A percentile compares a stretch with the other conserved stretches of the same genome.
Conservation (phyloP, 2,329 filamentous ascomycete genomes). For the Colletotrichum tofieldiae region DNA sequence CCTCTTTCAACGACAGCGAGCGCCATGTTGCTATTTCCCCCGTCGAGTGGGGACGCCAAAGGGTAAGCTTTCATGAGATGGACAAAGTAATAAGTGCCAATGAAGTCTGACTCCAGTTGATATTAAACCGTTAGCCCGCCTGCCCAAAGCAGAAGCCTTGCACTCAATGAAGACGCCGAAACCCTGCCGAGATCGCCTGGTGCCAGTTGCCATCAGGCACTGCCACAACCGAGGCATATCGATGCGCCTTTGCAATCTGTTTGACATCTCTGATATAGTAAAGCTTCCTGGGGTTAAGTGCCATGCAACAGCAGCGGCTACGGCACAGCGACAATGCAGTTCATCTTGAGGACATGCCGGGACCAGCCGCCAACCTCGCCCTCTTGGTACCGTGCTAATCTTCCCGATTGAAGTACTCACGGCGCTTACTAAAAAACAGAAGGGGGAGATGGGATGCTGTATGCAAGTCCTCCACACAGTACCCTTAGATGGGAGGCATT, state of each 20-base stretch:
- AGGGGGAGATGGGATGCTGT: background rate
- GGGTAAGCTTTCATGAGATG: constrained; percentile 12
- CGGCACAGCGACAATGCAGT: constrained; percentile 10
- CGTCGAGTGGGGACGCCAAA: constrained; percentile 17
- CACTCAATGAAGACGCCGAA: constrained; percentile 19
- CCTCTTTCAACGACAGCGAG: constrained; percentile 26
- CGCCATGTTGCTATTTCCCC: constrained; percentile 23
- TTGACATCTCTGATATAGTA: background rate
- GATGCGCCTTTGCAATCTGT: background rate
- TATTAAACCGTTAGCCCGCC: constrained; percentile 15
- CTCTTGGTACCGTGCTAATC: background rate
- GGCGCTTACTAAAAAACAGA: background rate
- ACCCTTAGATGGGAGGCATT: background rate
- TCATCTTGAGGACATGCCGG: constrained; percentile 9
- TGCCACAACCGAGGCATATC: constrained; percentile 25
- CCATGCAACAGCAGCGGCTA: background rate
- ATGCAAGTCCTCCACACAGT: background rate
- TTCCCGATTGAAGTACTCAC: background rate
- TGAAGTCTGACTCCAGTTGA: constrained; percentile 16
- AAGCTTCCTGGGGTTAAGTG: background rate
- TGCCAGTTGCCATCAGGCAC: constrained; percentile 5
- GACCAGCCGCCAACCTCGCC: constrained; percentile 2
- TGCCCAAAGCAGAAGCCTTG: constrained; percentile 26
- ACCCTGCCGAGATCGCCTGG: constrained; percentile 23
- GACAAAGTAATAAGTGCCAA: constrained; percentile 8